Evolutionary conservation across 257 asterid species (phyloP).

Genomic region (Solanum boliviense): DNA sequence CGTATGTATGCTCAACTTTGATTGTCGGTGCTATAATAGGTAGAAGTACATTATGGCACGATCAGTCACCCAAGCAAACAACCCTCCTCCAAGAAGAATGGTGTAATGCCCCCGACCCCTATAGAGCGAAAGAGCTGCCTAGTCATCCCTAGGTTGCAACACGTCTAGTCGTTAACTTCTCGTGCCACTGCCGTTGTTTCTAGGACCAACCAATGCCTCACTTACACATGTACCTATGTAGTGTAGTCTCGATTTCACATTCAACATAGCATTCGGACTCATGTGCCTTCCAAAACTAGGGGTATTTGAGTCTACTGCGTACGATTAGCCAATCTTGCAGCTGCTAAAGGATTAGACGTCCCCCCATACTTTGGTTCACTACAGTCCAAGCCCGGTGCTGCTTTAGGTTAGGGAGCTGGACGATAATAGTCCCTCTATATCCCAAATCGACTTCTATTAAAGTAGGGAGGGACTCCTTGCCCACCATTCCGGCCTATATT

Average conservation of each 20-base stretch:
- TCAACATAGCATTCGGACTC: neutral
- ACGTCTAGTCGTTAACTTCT: neutral
- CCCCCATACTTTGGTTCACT: no score
- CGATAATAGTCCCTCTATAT: neutral
- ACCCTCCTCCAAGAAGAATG: neutral
- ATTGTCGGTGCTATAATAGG: no score
- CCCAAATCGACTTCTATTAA: neutral
- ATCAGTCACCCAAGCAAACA: neutral
- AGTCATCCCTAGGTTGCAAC: neutral
- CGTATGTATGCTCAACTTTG: no score
- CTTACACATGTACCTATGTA: no score
- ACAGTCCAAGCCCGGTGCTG: accelerated
- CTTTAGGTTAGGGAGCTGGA: neutral
- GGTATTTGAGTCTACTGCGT: neutral
- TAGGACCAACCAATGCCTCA: neutral
- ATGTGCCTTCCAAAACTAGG: neutral
- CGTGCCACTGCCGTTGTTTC: accelerated
- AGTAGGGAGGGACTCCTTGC: neutral
- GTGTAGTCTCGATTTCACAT: neutral
- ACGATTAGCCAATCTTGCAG: no score
- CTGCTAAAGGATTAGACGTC: no score
- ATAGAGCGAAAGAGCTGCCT: neutral
- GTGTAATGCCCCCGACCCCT: neutral
- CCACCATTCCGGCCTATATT: neutral
- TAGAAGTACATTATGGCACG: neutral